These are phyloP conservation scores for Chamaecyparis obtusa DNA, from an alignment of 75 land plant genomes.

Conservation along the genomic window DNA sequence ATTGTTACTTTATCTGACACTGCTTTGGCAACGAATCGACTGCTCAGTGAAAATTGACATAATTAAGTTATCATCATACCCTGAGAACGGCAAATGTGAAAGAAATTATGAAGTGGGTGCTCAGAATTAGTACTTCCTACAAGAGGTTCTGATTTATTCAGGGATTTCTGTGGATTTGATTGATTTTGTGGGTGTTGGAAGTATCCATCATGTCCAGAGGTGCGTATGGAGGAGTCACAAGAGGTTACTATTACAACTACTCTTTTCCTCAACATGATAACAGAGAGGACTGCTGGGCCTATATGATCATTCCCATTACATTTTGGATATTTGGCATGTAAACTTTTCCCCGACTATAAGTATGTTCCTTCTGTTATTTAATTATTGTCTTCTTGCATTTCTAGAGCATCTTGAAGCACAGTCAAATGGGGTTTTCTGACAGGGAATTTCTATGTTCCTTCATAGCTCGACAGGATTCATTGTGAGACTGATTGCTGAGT, in stretches of 20 bases:
- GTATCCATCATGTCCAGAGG: constrained; percentile 4
- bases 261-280: not conserved
- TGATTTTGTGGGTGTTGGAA: not conserved
- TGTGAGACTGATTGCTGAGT: not conserved
- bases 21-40: not conserved
- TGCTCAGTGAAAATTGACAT: not conserved
- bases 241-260: not conserved
- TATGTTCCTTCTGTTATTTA: not conserved
- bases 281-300: constrained; percentile 9
- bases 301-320: constrained; percentile 1
- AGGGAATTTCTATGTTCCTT: not conserved
- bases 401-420: not conserved
- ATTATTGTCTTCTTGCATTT: not conserved
- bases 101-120: not conserved
- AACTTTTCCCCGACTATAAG: not conserved
- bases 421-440: not conserved
- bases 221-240: not conserved
- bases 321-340: constrained; percentile 15
- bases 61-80: not conserved
- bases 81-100: not conserved
- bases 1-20: not conserved
- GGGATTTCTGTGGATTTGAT: not conserved
- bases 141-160: not conserved
- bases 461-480: not conserved
- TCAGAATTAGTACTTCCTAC: not conserved